Conservation (phyloP, 2,329 filamentous ascomycete species). For the Talaromyces amestolkiae region DNA sequence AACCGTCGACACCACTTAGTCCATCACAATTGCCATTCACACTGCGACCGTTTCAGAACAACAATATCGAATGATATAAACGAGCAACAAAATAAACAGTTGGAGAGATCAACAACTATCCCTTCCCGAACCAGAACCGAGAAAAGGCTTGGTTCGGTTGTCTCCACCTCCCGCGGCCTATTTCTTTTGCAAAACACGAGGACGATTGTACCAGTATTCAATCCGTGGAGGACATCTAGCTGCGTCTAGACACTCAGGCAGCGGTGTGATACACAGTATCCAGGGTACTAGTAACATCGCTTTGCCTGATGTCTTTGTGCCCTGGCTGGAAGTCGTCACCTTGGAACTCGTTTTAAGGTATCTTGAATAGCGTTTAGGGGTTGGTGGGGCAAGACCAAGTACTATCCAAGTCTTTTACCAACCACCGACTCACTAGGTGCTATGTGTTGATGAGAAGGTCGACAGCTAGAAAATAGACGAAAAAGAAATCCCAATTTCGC, state of each 20-base stretch:
- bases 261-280: background rate
- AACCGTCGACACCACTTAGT: background rate
- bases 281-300: background rate
- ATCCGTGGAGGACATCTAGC: background rate
- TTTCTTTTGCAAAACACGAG: background rate
- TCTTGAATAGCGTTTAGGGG: slow-evolving; percentile 9
- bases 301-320: background rate
- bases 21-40: background rate
- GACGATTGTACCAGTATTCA: background rate
- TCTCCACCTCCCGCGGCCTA: slow-evolving; percentile 19
- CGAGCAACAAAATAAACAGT: background rate
- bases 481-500: background rate
- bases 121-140: slow-evolving; percentile 15
- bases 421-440: slow-evolving; percentile 1
- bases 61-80: background rate
- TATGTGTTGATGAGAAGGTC: slow-evolving; percentile 14
- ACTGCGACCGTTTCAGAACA: background rate
- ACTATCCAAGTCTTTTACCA: slow-evolving; percentile 3
- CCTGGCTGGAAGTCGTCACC: background rate
- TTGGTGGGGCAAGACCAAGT: slow-evolving; percentile 13
- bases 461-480: background rate
- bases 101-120: background rate
- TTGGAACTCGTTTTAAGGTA: slow-evolving; percentile 1
- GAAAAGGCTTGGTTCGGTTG: slow-evolving; percentile 16
- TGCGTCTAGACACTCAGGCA: background rate